phyloP scores from a whole-genome alignment of 306 rosid species.

The Prunus persica region Prunus_persica_NCBIv2 NC_034009.1:1370501-1371000 shows the following conservation, averaged over 20 bases:
- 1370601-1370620: not conserved
- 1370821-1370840: constrained; percentile 65
- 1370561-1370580: not conserved
- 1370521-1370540: not conserved
- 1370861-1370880: constrained; percentile 55
- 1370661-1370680: constrained; percentile 21
- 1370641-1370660: not conserved
- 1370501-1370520: too few relatives aligned
- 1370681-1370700: constrained; percentile 59
- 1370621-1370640: not conserved
- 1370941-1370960: constrained; percentile 54
- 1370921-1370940: constrained; percentile 67
- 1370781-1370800: constrained; percentile 46
- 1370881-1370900: constrained; percentile 59
- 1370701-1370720: constrained; percentile 45
- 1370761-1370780: constrained; percentile 68
- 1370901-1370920: constrained; percentile 70
- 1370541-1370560: not conserved
- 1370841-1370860: constrained; percentile 74
- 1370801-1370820: constrained; percentile 48
- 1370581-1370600: not conserved
- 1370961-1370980: constrained; percentile 61
- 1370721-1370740: constrained; percentile 47
- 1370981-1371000: constrained; percentile 70
- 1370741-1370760: constrained; percentile 62